Evolutionary conservation across 1,284 basidiomycete genomes (phyloP).

Genomic region (Austroboletus novae-zelandiae): DNA sequence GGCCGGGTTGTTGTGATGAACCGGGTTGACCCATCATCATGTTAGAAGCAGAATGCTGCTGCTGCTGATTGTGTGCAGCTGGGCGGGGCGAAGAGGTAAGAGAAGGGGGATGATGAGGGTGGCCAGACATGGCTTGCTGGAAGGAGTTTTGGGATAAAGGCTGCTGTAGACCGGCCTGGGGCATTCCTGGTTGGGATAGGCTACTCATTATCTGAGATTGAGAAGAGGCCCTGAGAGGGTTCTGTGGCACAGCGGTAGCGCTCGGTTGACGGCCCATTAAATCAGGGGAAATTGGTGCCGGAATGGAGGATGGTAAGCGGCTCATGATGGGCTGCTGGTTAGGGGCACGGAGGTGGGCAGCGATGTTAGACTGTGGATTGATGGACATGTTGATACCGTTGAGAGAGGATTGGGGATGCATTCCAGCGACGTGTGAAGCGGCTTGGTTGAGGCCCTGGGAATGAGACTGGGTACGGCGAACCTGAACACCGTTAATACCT

Average conservation of each 20-base stretch:
- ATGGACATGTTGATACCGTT: constrained; percentile 42
- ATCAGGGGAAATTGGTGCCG: constrained; percentile 42
- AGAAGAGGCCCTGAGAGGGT: constrained; percentile 40
- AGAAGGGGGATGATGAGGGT: constrained; percentile 38
- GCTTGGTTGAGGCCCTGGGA: constrained; percentile 40
- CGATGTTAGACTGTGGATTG: constrained; percentile 39
- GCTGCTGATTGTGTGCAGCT: constrained; percentile 38
- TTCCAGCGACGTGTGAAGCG: constrained; percentile 34
- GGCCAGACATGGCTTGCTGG: constrained; percentile 31
- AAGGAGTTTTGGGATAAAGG: constrained; percentile 46
- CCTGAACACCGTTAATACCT: constrained; percentile 29
- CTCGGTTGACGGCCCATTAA: constrained; percentile 40
- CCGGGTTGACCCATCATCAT: constrained; percentile 44
- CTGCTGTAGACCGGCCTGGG: constrained; percentile 36
- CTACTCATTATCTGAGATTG: constrained; percentile 48
- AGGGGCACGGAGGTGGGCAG: constrained; percentile 33
- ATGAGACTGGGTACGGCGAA: constrained; percentile 54
- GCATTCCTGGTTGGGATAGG: constrained; percentile 45
- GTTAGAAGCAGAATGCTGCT: constrained; percentile 37
- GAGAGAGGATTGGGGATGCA: constrained; percentile 38
- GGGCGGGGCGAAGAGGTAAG: constrained; percentile 49
- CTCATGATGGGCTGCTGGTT: constrained; percentile 33
- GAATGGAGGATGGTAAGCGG: constrained; percentile 38
- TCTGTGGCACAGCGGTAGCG: constrained; percentile 38
- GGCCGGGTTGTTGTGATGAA: constrained; percentile 42